Evolutionary conservation across 1,139 yeast genomes (phyloP), one percentile per base, ranked within the genome.

Genomic region (Pichia sp.): DNA sequence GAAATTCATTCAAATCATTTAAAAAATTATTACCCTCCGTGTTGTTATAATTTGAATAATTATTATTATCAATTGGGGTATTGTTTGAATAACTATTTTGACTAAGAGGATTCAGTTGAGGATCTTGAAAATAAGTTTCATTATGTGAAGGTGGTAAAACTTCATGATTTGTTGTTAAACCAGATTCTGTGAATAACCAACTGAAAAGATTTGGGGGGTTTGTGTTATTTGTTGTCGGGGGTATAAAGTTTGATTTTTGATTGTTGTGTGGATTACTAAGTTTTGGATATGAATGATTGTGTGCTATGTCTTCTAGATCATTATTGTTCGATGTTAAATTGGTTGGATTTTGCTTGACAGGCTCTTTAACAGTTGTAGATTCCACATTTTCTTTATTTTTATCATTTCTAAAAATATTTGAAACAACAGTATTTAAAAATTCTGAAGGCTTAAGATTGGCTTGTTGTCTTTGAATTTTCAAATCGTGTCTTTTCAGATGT

Each of bases 401-500:
- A 16, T 8, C 19, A 27, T 36, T 11, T n/a, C 8, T 31, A 10
- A 47, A 19, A 27, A 36, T 48, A 36, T 43, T 50, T 3, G 51
- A 49, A 16, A 55, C 57, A 34, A 55, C 54, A 10, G 46, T 42
- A 27, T 33, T 55, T 18, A 51, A 48, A 28, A 47, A 55, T 29
- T 48, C 56, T 11, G 44, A 47, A 9, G 46, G 46, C 36, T 47
- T 46, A 25, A 16, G 34, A n/a, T 34, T 33, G 5, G 29, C 5
- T 19, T 45, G 50, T 18, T 44, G 45, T 31, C 56, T 59, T 27
- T 51, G 42, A 11, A 53, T 33, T 49, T 56, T 61, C n/a, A 48
- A 51, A n/a, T 60, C 61, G 55, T 81, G 86, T 36, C 85, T 66
- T 58, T 76, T 78, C 48, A 75, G 59, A 61, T 81, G 87, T 49